Percentiles rank a stretch among this genome's conserved stretches.
These are phyloP conservation scores for Ramaria sp. DNA, from an alignment of 768 basidiomycete genomes.

Conservation along the genomic window DNA sequence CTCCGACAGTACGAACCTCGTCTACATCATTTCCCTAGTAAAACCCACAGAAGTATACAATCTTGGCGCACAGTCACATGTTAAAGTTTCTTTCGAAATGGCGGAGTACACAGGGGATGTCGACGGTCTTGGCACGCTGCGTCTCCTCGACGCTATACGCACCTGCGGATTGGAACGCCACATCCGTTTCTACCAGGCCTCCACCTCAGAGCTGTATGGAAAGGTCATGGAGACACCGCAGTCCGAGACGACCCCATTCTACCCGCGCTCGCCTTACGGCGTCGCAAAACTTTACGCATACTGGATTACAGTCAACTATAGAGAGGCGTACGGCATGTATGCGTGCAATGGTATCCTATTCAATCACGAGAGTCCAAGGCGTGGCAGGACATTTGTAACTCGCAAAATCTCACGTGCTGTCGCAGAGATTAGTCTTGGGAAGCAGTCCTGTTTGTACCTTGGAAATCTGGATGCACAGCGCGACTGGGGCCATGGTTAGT, in stretches of 20 bases:
- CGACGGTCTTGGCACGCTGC: constrained; percentile 88
- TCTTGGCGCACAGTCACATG: constrained; percentile 94
- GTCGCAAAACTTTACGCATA: constrained; percentile 90
- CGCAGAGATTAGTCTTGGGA: constrained; percentile 83
- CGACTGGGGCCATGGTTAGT: constrained; percentile 93
- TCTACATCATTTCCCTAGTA: constrained; percentile 91
- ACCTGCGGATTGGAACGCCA: constrained; percentile 92
- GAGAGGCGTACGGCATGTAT: constrained; percentile 94
- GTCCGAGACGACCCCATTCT: constrained; percentile 93
- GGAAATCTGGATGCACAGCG: constrained; percentile 92
- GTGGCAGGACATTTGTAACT: constrained; percentile 93
- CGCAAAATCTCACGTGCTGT: constrained; percentile 89
- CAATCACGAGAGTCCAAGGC: constrained; percentile 94
- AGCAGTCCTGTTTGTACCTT: constrained; percentile 84
- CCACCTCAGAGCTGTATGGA: constrained; percentile 94
- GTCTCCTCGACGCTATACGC: constrained; percentile 90
- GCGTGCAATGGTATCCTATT: constrained; percentile 96
- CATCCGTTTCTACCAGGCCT: constrained; percentile 94
- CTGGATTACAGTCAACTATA: constrained; percentile 87
- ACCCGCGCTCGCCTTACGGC: constrained; percentile 95
- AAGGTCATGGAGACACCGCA: constrained; percentile 95
- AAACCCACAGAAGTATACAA: constrained; percentile 97
- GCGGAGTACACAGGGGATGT: constrained; percentile 98
- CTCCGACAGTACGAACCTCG: constrained; percentile 93
- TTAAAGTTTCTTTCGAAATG: constrained; percentile 99